Conservation (phyloP, 306 rosid genomes). For the Cucurbita ficifolia region DNA sequence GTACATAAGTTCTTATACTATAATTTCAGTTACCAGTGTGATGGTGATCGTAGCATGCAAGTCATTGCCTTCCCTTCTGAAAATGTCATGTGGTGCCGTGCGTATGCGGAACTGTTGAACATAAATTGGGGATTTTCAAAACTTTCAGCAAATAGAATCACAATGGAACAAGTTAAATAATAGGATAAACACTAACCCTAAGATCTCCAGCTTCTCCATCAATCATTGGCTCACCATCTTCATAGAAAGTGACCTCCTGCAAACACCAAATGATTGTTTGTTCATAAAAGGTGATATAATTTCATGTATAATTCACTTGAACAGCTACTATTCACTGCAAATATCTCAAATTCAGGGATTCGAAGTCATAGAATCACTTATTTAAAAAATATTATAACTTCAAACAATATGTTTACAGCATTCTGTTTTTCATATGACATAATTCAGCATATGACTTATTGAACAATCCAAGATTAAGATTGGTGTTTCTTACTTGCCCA, state of each 20-base stretch:
- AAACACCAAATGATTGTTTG: not conserved
- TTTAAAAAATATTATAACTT: not conserved
- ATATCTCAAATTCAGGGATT: not conserved
- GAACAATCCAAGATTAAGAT: not conserved
- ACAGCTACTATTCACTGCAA: not conserved
- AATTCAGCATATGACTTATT: not conserved
- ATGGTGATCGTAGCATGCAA: constrained; percentile 77
- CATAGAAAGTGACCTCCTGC: constrained; percentile 91
- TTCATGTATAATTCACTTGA: not conserved
- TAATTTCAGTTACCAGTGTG: constrained; percentile 44
- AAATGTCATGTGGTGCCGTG: constrained; percentile 73
- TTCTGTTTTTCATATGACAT: not conserved
- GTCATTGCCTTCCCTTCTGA: constrained; percentile 79
- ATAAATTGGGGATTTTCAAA: constrained; percentile 7
- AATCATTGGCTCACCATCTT: constrained; percentile 89
- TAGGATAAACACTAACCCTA: constrained; percentile 37
- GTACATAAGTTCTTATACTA: not conserved
- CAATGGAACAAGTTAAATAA: constrained; percentile 1
- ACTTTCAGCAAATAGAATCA: not conserved
- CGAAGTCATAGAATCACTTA: not conserved
- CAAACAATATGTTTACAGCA: not conserved
- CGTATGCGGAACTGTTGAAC: constrained; percentile 61
- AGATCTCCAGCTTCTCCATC: constrained; percentile 97
- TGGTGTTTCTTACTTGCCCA: constrained; percentile 64
- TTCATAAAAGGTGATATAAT: not conserved